These are phyloP conservation scores for Ophiostoma tasmaniense DNA, from an alignment of 2,329 filamentous ascomycete species.

Conservation along the genomic window DNA sequence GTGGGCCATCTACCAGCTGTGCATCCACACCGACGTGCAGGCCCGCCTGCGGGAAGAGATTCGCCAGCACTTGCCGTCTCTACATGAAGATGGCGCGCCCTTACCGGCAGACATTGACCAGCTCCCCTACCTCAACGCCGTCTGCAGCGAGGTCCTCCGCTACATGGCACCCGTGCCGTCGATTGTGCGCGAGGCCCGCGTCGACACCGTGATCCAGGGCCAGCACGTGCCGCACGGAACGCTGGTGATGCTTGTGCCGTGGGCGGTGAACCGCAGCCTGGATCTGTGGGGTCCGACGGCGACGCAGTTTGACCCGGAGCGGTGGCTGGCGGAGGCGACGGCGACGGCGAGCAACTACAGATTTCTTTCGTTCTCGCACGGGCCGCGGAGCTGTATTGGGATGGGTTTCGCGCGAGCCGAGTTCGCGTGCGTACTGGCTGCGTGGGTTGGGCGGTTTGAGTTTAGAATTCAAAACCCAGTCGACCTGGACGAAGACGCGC, in stretches of 20 bases:
- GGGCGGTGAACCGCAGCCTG: slow-evolving; percentile 61
- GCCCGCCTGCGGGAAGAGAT: slow-evolving; percentile 59
- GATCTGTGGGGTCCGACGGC: slow-evolving; percentile 72
- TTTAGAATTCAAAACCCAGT: slow-evolving; percentile 49
- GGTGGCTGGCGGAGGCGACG: slow-evolving; percentile 51
- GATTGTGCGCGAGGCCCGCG: slow-evolving; percentile 56
- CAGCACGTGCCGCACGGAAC: slow-evolving; percentile 63
- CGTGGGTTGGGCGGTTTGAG: slow-evolving; percentile 67
- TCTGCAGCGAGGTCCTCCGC: slow-evolving; percentile 70
- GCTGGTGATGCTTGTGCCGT: slow-evolving; percentile 53
- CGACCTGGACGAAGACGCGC: slow-evolving; percentile 56
- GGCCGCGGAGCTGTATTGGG: slow-evolving; percentile 79
- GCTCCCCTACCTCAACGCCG: slow-evolving; percentile 71
- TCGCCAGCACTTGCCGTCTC: slow-evolving; percentile 47
- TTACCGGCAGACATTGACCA: slow-evolving; percentile 52
- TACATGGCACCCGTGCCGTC: slow-evolving; percentile 63
- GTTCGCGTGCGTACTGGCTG: slow-evolving; percentile 73
- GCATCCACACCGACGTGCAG: slow-evolving; percentile 57
- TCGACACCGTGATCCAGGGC: slow-evolving; percentile 57
- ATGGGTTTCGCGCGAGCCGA: slow-evolving; percentile 72
- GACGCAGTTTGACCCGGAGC: slow-evolving; percentile 65
- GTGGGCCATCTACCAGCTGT: slow-evolving; percentile 68
- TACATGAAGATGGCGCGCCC: slow-evolving; percentile 27
- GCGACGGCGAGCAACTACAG: slow-evolving; percentile 54
- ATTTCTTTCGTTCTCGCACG: slow-evolving; percentile 76